phyloP scores from a whole-genome alignment of 495 filamentous ascomycete species.

The Achaetomiella virescens region DNA sequence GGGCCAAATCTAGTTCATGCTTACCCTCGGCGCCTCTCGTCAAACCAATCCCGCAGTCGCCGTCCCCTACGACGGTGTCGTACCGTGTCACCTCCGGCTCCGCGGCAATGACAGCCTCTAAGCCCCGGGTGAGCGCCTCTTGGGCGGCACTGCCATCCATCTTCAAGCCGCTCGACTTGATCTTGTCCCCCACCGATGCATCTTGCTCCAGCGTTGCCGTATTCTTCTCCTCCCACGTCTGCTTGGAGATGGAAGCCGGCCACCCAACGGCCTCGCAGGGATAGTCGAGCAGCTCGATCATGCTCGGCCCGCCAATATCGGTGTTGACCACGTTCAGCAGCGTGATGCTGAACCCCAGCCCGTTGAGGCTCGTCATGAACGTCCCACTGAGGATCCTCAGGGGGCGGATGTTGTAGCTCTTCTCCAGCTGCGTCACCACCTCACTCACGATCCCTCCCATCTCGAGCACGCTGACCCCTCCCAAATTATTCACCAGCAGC shows the following conservation, averaged over 20 bases:
- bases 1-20: constrained; percentile 14
- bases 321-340: constrained; percentile 77
- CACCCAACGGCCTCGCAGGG: constrained; percentile 82
- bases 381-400: constrained; percentile 60
- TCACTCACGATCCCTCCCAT: constrained; percentile 85
- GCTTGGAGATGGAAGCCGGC: constrained; percentile 63
- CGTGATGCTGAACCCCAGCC: constrained; percentile 84
- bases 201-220: constrained; percentile 37
- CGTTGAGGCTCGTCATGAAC: constrained; percentile 86
- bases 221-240: constrained; percentile 52
- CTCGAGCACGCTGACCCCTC: constrained; percentile 84
- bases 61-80: constrained; percentile 91
- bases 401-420: constrained; percentile 64
- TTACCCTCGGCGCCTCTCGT: constrained; percentile 81
- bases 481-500: constrained; percentile 86
- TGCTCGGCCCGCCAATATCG: constrained; percentile 67
- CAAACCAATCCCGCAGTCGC: constrained; percentile 88
- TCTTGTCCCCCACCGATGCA: constrained; percentile 37
- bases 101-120: constrained; percentile 64
- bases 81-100: constrained; percentile 83
- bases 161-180: constrained; percentile 63
- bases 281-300: constrained; percentile 83
- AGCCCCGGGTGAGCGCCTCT: constrained; percentile 56
- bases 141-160: constrained; percentile 54
- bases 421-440: constrained; percentile 68